These are phyloP conservation scores for Umbilicus rupestris DNA, from an alignment of 164 flowering plant species.

Conservation along the genomic window DNA sequence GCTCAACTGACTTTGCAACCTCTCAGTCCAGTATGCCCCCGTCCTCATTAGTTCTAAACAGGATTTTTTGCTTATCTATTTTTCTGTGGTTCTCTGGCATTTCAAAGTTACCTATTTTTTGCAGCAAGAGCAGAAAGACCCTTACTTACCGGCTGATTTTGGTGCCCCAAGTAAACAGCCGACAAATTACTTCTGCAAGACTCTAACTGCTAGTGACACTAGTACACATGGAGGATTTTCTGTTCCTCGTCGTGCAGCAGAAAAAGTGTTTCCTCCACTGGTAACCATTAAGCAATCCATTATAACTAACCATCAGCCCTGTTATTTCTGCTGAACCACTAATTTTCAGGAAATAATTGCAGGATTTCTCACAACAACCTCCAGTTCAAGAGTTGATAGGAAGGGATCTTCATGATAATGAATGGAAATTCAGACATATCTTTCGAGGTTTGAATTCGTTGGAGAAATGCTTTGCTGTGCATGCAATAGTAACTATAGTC, in stretches of 20 bases:
- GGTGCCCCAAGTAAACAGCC: constrained; percentile 10
- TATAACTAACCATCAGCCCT: too few relatives aligned
- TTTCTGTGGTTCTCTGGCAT: not conserved
- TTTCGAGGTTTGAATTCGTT: constrained; percentile 1
- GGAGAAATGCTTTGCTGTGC: not conserved
- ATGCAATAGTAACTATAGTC: not conserved
- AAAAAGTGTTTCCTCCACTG: constrained; percentile 9
- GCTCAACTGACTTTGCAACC: constrained; percentile 12
- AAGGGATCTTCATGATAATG: constrained; percentile 11
- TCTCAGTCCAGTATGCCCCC: constrained; percentile 1
- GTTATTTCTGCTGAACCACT: not conserved
- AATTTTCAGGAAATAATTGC: not conserved
- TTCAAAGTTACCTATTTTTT: not conserved
- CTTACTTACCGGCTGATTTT: constrained; percentile 8
- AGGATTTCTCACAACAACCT: constrained; percentile 11
- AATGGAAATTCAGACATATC: constrained; percentile 10
- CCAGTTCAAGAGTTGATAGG: constrained; percentile 10
- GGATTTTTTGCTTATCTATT: not conserved
- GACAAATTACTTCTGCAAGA: constrained; percentile 10
- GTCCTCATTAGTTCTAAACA: not conserved
- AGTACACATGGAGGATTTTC: constrained; percentile 12
- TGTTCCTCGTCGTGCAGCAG: constrained; percentile 10
- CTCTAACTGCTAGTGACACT: constrained; percentile 11
- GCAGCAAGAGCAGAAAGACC: constrained; percentile 10
- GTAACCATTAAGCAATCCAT: not conserved